phyloP scores from a whole-genome alignment of 1,284 basidiomycete genomes.

The Rhodotorula mucilaginosa region DNA sequence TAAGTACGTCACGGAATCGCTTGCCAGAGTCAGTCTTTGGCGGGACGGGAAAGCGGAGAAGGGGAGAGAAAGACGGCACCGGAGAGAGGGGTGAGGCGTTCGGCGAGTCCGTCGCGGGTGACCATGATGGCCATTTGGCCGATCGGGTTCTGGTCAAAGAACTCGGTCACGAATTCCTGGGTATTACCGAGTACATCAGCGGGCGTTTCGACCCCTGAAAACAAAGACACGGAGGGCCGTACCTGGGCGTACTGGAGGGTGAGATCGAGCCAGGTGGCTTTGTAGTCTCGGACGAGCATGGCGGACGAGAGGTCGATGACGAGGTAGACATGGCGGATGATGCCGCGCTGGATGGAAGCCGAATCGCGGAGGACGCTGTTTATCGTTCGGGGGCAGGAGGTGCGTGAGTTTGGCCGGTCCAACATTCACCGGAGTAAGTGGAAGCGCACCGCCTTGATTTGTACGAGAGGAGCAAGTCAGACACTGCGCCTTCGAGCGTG shows the following conservation, averaged over 20 bases:
- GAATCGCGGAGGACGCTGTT: constrained; percentile 62
- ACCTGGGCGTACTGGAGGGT: constrained; percentile 76
- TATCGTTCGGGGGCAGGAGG: not conserved
- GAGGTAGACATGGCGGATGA: constrained; percentile 91
- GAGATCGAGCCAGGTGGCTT: constrained; percentile 86
- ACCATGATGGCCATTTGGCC: constrained; percentile 95
- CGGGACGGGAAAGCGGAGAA: not conserved
- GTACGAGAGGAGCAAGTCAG: constrained; percentile 79
- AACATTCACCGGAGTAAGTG: too few relatives aligned
- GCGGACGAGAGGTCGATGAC: constrained; percentile 84
- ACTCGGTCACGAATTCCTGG: constrained; percentile 81
- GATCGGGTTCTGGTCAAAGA: constrained; percentile 99
- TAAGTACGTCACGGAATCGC: too few relatives aligned
- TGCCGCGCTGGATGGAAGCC: constrained; percentile 84
- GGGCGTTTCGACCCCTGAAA: too few relatives aligned
- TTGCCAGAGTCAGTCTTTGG: not conserved
- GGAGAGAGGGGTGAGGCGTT: constrained; percentile 82
- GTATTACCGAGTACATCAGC: too few relatives aligned
- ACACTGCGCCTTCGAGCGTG: constrained; percentile 82
- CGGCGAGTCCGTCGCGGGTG: constrained; percentile 82
- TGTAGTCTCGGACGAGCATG: constrained; percentile 94
- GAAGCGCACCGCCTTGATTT: constrained; percentile 69
- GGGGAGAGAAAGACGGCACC: constrained; percentile 55
- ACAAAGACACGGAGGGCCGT: not conserved
- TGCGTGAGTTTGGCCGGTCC: too few relatives aligned